phyloP scores from a whole-genome alignment of 2,329 filamentous ascomycete species.

The Escovopsis weberi region DNA sequence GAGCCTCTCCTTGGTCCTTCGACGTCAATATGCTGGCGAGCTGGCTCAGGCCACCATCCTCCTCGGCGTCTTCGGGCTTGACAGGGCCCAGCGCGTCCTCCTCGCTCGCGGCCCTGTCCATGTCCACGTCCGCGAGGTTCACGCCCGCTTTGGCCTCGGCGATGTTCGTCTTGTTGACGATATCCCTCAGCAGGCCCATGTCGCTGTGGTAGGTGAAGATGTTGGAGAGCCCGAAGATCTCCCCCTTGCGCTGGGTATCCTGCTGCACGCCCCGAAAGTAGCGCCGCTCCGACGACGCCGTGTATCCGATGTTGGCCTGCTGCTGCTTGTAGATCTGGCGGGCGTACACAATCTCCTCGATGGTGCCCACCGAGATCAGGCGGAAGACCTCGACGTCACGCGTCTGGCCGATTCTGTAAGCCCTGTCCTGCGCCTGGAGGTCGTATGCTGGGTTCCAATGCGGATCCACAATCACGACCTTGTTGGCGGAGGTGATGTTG shows the following conservation, averaged over 20 bases:
- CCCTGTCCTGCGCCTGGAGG: constrained; percentile 87
- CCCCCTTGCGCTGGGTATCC: constrained; percentile 66
- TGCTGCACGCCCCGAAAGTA: constrained; percentile 95
- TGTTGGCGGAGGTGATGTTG: constrained; percentile 96
- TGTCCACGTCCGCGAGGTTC: constrained; percentile 60
- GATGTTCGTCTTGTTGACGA: constrained; percentile 96
- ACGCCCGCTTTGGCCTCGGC: constrained; percentile 84
- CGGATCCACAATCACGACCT: constrained; percentile 91
- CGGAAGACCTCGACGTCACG: constrained; percentile 93
- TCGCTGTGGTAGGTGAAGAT: constrained; percentile 71
- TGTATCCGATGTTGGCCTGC: constrained; percentile 95
- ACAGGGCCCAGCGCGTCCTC: constrained; percentile 24
- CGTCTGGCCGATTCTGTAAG: constrained; percentile 86
- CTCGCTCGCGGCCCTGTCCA: constrained; percentile 44
- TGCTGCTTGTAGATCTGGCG: constrained; percentile 98
- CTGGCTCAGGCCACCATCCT: constrained; percentile 57
- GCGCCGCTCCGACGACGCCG: constrained; percentile 75
- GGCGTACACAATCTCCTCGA: constrained; percentile 95
- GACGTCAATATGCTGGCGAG: constrained; percentile 42
- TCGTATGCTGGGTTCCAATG: constrained; percentile 97
- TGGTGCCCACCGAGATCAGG: constrained; percentile 77
- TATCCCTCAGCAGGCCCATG: constrained; percentile 74
- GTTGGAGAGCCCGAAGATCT: constrained; percentile 84
- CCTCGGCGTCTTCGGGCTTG: constrained; percentile 34
- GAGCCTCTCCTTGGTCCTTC: constrained; percentile 29